Percentiles rank a stretch among this genome's conserved stretches.
Evolutionary conservation across 306 rosid species (phyloP).

Genomic region (Prunus davidiana): DNA sequence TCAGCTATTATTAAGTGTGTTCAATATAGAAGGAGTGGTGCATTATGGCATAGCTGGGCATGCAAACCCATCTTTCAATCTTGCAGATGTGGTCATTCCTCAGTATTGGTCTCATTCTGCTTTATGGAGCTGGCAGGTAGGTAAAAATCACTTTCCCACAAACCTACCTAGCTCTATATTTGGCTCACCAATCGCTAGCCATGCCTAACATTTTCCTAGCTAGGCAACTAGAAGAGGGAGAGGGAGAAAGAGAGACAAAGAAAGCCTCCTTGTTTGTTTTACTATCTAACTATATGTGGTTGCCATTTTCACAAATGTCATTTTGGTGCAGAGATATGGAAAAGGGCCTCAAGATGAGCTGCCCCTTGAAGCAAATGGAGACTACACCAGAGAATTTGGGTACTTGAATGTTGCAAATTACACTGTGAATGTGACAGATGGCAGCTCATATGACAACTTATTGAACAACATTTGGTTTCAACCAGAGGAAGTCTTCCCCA

Average conservation of each 20-base stretch:
- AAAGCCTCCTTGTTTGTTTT: too few species aligned
- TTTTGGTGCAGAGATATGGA: slow-evolving; percentile 44
- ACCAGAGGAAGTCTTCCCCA: slow-evolving; percentile 56
- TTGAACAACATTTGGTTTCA: slow-evolving; percentile 68
- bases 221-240: too few species aligned
- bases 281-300: not conserved
- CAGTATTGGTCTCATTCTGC: slow-evolving; percentile 51
- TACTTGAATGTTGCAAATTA: slow-evolving; percentile 41
- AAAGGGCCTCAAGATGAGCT: slow-evolving; percentile 36
- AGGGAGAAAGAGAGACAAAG: too few species aligned
- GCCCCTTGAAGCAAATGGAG: slow-evolving; percentile 43
- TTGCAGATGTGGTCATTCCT: slow-evolving; percentile 67
- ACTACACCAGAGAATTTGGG: slow-evolving; percentile 42
- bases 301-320: not conserved
- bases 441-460: slow-evolving; percentile 28
- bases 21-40: slow-evolving; percentile 52
- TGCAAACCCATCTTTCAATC: slow-evolving; percentile 54
- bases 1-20: slow-evolving; percentile 53
- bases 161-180: not conserved
- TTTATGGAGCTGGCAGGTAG: slow-evolving; percentile 75
- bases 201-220: too few species aligned
- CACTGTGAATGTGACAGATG: slow-evolving; percentile 31
- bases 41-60: slow-evolving; percentile 68
- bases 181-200: not conserved
- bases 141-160: not conserved